Base-by-base conservation (phyloP, 148 eudicot species). In the Amaranthus hypochondriacus region DNA sequence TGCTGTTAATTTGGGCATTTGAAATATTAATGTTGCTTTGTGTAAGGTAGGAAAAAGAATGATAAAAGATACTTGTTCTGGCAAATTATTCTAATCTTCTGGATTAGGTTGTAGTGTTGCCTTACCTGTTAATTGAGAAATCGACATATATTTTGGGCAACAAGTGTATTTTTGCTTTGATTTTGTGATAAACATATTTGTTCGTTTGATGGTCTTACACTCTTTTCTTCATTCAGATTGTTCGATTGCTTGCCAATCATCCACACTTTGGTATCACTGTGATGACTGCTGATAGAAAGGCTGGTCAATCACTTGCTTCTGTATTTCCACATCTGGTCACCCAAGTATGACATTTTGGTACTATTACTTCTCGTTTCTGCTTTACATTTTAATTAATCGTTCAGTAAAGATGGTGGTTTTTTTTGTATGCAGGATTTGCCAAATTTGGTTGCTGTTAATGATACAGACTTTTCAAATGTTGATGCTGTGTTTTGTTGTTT, bases 231-330 rank as follows among this genome's bases (percentile, higher is more conserved):
- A 58, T 53, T 82, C 55, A 94, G 98, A 91, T 94, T 82, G 83
- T 94, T 74, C 88, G 98, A 52, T 85, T 94, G 76, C 83, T 94
- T 65, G 90, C 90, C 48, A 87, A 84, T 82, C 98, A 94, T 79
- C 97, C 97, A 13, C 62, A 89, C 62, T 91, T 87, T 70, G 81
- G 85, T 76, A 89, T 89, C 68, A 88, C 91, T 56, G 46, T 94
- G 82, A 89, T 94, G 98, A 94, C 98, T 71, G 98, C 98, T 56
- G 97, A 94, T 83, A 91, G 98, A 65, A 94, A 94, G 84, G 98
- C 97, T 62, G 98, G 98, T 50, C 97, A 94, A 80, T 86, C 98
- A 12, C 83, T 94, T 77, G 96, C 83, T 80, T 91, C 98, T 44
- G 97, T 91, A 51, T 94, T 94, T 75, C 98, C 98, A 70, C 98